Evolutionary conservation across 2,329 filamentous ascomycete species (phyloP), one percentile per base, ranked within the genome.

Genomic region (Curvularia eragrostidis): DNA sequence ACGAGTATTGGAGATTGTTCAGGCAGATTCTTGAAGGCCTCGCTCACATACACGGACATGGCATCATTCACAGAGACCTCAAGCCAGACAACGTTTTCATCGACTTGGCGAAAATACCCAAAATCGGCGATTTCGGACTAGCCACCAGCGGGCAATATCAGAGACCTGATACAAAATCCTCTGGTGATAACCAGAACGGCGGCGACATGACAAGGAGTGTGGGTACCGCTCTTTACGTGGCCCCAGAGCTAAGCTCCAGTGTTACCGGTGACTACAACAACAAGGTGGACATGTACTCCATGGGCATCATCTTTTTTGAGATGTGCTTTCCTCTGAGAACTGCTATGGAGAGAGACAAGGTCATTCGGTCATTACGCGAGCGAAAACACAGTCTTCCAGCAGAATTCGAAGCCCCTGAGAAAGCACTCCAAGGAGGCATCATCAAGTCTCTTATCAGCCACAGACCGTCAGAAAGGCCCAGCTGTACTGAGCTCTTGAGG

Each of bases 21-120:
- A 87, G 94, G 30, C 94, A 98, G 69, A 89, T 98, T 10, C 80
- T 98, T 4, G 93, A 98, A 75, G 95, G 94, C 0, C 79, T 99
- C 39, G 88, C 87, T 13, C 92, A 98, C 73, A 95, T 99, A 42
- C 95, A 99, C 75, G 86, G 89, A 10, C 84, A 94, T 57, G 93
- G 91, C 48, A 96, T 99, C 64, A 95, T 98, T 13, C 95, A 99
- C 75, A 89, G 95, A 8, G 95, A 99, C 75, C 82, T 99, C 26
- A 99, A 99, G 74, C 95, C 95, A 0, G 95, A 98, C 72, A 99
- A 99, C 65, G 89, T 99, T 28, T 99, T 99, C 78, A 96, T 99
- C 64, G 94, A 98, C 69, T 87, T 90, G 7, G 85, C 89, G 2
- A 91, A 93, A 63, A 95, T 96, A 67, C 93, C 96, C 36, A 95